Base-by-base conservation (phyloP, 2,329 filamentous ascomycete species). In the Endoconidiophora laricicola region DNA sequence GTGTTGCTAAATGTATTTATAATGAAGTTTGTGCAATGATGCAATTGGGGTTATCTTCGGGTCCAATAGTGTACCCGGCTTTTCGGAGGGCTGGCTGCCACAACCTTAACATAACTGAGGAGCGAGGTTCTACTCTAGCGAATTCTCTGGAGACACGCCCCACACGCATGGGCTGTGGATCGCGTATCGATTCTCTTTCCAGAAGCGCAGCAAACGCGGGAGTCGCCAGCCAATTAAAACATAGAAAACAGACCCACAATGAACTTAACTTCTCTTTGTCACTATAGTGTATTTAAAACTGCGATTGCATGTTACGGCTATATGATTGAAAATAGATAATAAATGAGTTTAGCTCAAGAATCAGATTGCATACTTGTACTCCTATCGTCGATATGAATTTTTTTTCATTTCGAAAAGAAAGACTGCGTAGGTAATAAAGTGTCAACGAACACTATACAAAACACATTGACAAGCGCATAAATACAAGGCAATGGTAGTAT, bases 131-230 rank as follows among this genome's bases (percentile, higher is more conserved):
- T 33, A 12, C 9, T 33, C 29, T 33, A 33, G 29, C 29, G 29
- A 33, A 33, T 12, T 33, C 12, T 33, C 29, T 49, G 36, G 24
- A 22, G 37, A 41, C 42, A 46, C 49, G 36, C 49, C 49, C 49
- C 49, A 24, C 36, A 29, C 26, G 37, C 42, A 50, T 50, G 49
- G 37, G 26, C 42, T 20, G 33, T 20, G 29, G 43, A 42, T 46
- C 44, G 44, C 37, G 44, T 50, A 46, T 45, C 49, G 24, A 50
- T 46, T 50, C 18, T 39, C 38, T 33, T 50, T 50, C 49, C 41
- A 44, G 49, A 50, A 50, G 49, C 49, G 49, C 43, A 50, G 20
- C 49, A 50, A 29, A 45, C 49, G 44, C 49, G 49, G 49, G 49
- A 46, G 49, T 36, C 10, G 12, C 10, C 26, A 12, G 26, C 49